Evolutionary conservation across 371 early-diverging fungal genomes (phyloP).

Genomic region (Mortierella polycephala): DNA sequence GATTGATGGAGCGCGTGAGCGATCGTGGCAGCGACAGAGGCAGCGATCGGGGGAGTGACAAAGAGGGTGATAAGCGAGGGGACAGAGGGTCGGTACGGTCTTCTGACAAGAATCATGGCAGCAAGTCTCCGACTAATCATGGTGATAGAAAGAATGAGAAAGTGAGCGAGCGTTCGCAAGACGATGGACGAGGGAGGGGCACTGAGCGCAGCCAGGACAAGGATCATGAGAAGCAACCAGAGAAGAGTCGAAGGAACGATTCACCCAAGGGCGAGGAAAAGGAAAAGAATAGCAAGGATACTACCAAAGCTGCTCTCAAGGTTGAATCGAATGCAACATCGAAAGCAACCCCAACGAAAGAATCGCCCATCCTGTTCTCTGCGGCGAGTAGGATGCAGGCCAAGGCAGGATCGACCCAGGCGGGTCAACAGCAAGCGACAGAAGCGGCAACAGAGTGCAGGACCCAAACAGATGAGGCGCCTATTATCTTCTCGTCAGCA

Average conservation of each 20-base stretch:
- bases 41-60: slow-evolving; percentile 10
- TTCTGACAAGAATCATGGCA: background rate
- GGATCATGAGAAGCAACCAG: slow-evolving; percentile 6
- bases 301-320: background rate
- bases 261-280: background rate
- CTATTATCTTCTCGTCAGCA: slow-evolving; percentile 43
- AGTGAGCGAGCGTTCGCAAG: slow-evolving; percentile 6
- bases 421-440: slow-evolving; percentile 5
- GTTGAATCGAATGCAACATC: background rate
- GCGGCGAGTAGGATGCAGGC: slow-evolving; percentile 23
- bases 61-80: slow-evolving; percentile 15
- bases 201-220: slow-evolving; percentile 6
- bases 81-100: background rate
- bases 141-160: slow-evolving; percentile 5
- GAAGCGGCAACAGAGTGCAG: background rate
- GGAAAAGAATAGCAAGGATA: background rate
- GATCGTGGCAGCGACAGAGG: slow-evolving; percentile 9
- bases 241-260: background rate
- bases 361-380: slow-evolving; percentile 33
- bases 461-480: slow-evolving; percentile 8
- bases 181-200: background rate
- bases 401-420: slow-evolving; percentile 3
- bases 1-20: slow-evolving; percentile 1
- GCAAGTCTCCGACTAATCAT: background rate
- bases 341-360: background rate